Evolutionary conservation across 495 filamentous ascomycete genomes (phyloP).

Genomic region (Aspergillus carlsbadensis): DNA sequence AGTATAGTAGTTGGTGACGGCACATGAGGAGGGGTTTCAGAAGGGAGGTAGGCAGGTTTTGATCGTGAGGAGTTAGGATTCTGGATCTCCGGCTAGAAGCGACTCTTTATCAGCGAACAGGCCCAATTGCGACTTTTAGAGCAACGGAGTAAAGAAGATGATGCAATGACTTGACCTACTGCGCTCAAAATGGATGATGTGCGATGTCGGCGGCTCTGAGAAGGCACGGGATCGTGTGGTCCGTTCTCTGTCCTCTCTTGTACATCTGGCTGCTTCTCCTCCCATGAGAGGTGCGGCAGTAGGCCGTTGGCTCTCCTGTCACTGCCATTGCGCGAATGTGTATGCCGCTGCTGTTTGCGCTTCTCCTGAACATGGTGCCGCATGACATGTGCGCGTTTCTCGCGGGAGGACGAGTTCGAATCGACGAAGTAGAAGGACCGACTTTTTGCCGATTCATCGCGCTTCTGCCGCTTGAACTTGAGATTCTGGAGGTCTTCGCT

Average conservation of each 20-base stretch:
- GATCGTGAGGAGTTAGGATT: neutral
- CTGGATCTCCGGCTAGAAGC: neutral
- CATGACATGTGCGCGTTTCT: constrained; percentile 51
- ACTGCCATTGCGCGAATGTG: constrained; percentile 16
- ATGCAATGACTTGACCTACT: neutral
- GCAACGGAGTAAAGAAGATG: neutral
- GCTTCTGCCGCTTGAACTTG: constrained; percentile 29
- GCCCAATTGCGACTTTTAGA: too few species aligned
- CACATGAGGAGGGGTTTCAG: constrained; percentile 6
- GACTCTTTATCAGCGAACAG: too few species aligned
- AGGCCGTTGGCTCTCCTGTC: constrained; percentile 18
- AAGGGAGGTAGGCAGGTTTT: neutral
- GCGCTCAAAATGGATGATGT: neutral
- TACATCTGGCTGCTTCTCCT: constrained; percentile 15
- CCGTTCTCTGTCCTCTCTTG: constrained; percentile 6
- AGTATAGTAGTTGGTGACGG: constrained; percentile 30
- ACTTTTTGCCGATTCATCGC: constrained; percentile 25
- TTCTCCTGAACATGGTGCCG: constrained; percentile 50
- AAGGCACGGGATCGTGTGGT: neutral
- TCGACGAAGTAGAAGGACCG: constrained; percentile 49
- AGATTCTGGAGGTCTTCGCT: constrained; percentile 19
- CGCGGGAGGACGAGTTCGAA: constrained; percentile 42
- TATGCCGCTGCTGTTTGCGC: constrained; percentile 32
- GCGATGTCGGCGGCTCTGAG: neutral
- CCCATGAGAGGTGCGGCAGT: constrained; percentile 27